Evolutionary conservation across 2,329 filamentous ascomycete species (phyloP).

Genomic region (Exophiala oligosperma): DNA sequence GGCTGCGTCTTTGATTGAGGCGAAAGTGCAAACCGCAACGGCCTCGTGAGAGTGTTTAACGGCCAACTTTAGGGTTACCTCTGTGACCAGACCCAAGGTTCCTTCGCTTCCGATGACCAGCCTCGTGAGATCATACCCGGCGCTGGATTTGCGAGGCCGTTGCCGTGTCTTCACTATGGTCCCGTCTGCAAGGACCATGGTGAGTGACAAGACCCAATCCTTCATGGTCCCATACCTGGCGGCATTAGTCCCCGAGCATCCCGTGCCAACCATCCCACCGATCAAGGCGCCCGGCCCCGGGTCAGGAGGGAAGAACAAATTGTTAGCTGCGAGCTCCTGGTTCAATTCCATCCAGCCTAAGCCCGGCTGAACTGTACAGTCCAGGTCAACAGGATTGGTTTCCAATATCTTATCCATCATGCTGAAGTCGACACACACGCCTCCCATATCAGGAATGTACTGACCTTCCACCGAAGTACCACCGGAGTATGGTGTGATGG

Average conservation of each 20-base stretch:
- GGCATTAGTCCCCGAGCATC: slow-evolving; percentile 73
- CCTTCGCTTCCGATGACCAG: slow-evolving; percentile 91
- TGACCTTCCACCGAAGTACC: slow-evolving; percentile 90
- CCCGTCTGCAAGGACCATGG: slow-evolving; percentile 85
- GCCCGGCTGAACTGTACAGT: slow-evolving; percentile 75
- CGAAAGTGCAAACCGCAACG: slow-evolving; percentile 74
- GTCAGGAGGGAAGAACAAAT: slow-evolving; percentile 89
- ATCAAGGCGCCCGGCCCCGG: slow-evolving; percentile 94
- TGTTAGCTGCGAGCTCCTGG: slow-evolving; percentile 70
- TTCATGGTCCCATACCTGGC: slow-evolving; percentile 94
- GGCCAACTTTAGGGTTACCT: slow-evolving; percentile 84
- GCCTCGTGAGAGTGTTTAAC: slow-evolving; percentile 76
- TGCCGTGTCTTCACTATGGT: slow-evolving; percentile 88
- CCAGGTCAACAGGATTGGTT: slow-evolving; percentile 74
- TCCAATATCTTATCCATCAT: slow-evolving; percentile 79
- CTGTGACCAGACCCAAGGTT: slow-evolving; percentile 85
- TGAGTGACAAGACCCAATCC: slow-evolving; percentile 86
- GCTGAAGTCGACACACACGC: slow-evolving; percentile 81
- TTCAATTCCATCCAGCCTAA: slow-evolving; percentile 87
- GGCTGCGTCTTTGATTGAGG: slow-evolving; percentile 67
- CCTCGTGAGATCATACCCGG: slow-evolving; percentile 87
- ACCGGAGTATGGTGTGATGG: slow-evolving; percentile 82
- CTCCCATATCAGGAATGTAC: slow-evolving; percentile 77
- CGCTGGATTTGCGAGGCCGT: slow-evolving; percentile 82
- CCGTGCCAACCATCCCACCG: slow-evolving; percentile 64